Base-by-base conservation (phyloP, 2,329 filamentous ascomycete genomes). In the Colletotrichum caudatum region DNA sequence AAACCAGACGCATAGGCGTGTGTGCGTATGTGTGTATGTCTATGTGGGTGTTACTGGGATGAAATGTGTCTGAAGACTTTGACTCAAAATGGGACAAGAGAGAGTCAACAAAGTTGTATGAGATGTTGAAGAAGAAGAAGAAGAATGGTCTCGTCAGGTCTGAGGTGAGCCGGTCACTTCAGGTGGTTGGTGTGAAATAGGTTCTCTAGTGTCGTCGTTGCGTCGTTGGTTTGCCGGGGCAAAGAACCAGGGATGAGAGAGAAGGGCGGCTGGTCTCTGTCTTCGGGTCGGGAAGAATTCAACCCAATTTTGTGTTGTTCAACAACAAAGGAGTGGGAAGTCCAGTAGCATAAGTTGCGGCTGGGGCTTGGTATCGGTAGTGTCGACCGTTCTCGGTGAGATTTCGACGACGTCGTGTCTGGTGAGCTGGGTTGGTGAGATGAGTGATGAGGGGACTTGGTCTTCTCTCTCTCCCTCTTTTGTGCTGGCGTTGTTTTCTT, bases 81-180 rank as follows among this genome's bases (percentile, higher is more conserved):
- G 69, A 69, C 63, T 72, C 69, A 72, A 56, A 67, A 68, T 35
- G 33, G 18, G 20, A 64, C 44, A 50, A 69, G 37, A 41, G 33
- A 63, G 66, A 69, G 69, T 72, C 61, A 53, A 53, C 12, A 29
- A 41, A 63, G 48, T 41, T 63, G 59, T 20, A 62, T 33, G 50
- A 56, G n/a, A 18, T 18, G 61, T 35, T 33, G 51, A 64, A 39
- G 20, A 64, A 44, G 44, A 41, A 65, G n/a, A 53, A 51, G 56
- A 54, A 64, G 66, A 57, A 64, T 46, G 69, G 56, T 64, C 57
- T 50, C 35, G 61, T 56, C 35, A 14, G 20, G 54, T 33, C 26
- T 39, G 35, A 39, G 39, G 54, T 69, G 69, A 69, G 54, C 60
- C 54, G 37, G 58, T 60, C 54, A 64, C 60, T 56, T 41, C 51